Evolutionary conservation across 1,284 basidiomycete genomes (phyloP).

Genomic region (Ganoderma sinense): DNA sequence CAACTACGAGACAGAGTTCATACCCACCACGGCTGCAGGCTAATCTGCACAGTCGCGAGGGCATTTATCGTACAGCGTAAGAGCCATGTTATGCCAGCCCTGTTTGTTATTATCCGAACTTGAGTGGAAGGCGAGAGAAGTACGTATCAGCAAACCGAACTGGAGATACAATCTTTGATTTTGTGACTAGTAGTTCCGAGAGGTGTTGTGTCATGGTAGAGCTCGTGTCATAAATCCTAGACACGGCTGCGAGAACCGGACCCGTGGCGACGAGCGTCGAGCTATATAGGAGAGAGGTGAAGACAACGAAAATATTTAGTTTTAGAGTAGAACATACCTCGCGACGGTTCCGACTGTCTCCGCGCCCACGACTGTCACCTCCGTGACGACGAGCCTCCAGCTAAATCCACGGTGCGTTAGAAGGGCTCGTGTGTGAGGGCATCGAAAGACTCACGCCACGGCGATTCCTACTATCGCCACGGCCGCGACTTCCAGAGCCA

Average conservation of each 20-base stretch:
- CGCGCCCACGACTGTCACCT: constrained; percentile 18
- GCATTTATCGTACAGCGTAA: constrained; percentile 6
- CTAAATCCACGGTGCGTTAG: background rate
- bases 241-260: constrained; percentile 24
- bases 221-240: background rate
- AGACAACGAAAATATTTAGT: background rate
- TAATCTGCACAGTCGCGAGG: no score
- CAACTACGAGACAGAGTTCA: background rate
- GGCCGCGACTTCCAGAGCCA: constrained; percentile 17
- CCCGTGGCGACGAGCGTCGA: constrained; percentile 20
- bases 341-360: constrained; percentile 17
- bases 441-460: constrained; percentile 9
- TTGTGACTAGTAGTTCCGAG: constrained; percentile 4
- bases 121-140: background rate
- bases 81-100: background rate
- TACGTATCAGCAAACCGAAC: background rate
- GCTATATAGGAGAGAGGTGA: background rate
- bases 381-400: constrained; percentile 25
- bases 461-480: constrained; percentile 21
- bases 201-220: constrained; percentile 2
- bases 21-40: background rate
- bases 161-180: background rate
- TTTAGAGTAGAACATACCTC: background rate
- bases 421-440: background rate
- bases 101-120: background rate